A percentile compares a stretch with the other conserved stretches of the same genome.
Conservation (phyloP, 768 basidiomycete genomes). For the Macrolepiota dolichaula region DNA sequence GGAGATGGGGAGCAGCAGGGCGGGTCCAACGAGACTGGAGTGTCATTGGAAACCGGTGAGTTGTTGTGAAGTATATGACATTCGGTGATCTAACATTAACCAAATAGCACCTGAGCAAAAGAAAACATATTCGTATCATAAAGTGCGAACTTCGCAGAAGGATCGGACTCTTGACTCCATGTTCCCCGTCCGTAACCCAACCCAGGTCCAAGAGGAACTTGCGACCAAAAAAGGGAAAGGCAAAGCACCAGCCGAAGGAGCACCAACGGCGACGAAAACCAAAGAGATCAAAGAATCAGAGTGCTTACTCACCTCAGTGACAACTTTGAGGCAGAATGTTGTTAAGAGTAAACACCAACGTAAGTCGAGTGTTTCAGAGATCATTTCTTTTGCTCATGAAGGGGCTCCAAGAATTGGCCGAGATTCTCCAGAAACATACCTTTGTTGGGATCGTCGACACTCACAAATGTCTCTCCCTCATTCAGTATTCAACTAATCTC, state of each 20-base stretch:
- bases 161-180: conserved; percentile 95
- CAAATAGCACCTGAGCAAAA: conserved; percentile 29
- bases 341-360: conserved; percentile 65
- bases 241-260: conserved; percentile 18
- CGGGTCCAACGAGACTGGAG: conserved; percentile 16
- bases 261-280: conserved; percentile 24
- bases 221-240: conserved; percentile 10
- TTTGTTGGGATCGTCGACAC: conserved; percentile 92
- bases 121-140: conserved; percentile 75
- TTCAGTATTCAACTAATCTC: conserved; percentile 86
- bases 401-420: conserved; percentile 60
- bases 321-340: conserved; percentile 56
- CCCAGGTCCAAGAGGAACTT: conserved; percentile 23
- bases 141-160: conserved; percentile 84
- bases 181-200: conserved; percentile 69
- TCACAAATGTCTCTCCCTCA: conserved; percentile 66
- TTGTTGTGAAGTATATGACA: neutral
- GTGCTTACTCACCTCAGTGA: conserved; percentile 75
- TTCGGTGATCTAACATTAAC: neutral
- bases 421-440: conserved; percentile 82
- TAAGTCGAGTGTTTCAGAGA: conserved; percentile 30
- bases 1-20: conserved; percentile 23
- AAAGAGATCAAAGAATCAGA: conserved; percentile 69
- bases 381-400: neutral
- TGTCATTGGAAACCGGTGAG: neutral